Conservation (phyloP, 208 protist genomes). For the Angomonas desouzai region DNA sequence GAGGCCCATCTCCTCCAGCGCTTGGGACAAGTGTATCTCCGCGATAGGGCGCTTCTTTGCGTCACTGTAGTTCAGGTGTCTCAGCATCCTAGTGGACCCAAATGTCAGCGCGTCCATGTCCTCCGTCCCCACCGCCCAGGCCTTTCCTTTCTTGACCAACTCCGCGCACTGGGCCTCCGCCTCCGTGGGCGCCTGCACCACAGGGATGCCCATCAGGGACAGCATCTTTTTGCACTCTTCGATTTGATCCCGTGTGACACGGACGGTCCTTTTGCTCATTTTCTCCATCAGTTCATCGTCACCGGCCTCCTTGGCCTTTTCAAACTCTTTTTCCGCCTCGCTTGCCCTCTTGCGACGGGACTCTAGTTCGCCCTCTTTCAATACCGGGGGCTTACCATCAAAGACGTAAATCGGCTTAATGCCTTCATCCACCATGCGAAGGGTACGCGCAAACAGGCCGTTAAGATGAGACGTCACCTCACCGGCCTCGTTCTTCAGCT, state of each 20-base stretch:
- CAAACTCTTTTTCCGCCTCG: conserved; percentile 91
- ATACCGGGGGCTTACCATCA: conserved; percentile 97
- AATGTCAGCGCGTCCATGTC: conserved; percentile 99
- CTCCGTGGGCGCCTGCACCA: conserved; percentile 96
- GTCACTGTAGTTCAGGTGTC: conserved; percentile 96
- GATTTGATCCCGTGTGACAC: conserved; percentile 94
- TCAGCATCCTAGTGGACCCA: conserved; percentile 93
- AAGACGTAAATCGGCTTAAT: conserved; percentile 99
- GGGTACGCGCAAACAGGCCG: conserved; percentile 97
- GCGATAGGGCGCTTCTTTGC: conserved; percentile 95
- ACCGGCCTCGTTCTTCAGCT: conserved; percentile 95
- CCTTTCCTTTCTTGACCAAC: conserved; percentile 91
- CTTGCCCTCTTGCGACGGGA: conserved; percentile 89
- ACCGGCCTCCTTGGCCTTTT: conserved; percentile 84
- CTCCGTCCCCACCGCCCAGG: conserved; percentile 98
- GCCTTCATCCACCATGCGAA: conserved; percentile 97
- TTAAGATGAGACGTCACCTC: conserved; percentile 98
- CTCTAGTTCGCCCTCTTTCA: conserved; percentile 95
- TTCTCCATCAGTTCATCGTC: conserved; percentile 92
- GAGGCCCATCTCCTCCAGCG: conserved; percentile 79
- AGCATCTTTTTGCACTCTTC: conserved; percentile 99
- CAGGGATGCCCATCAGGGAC: conserved; percentile 98
- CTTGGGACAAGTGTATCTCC: conserved; percentile 91
- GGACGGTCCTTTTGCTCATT: conserved; percentile 93
- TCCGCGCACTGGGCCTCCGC: conserved; percentile 99